Evolutionary conservation across 148 eudicot genomes (phyloP).

Genomic region (Euryodendron excelsum): DNA sequence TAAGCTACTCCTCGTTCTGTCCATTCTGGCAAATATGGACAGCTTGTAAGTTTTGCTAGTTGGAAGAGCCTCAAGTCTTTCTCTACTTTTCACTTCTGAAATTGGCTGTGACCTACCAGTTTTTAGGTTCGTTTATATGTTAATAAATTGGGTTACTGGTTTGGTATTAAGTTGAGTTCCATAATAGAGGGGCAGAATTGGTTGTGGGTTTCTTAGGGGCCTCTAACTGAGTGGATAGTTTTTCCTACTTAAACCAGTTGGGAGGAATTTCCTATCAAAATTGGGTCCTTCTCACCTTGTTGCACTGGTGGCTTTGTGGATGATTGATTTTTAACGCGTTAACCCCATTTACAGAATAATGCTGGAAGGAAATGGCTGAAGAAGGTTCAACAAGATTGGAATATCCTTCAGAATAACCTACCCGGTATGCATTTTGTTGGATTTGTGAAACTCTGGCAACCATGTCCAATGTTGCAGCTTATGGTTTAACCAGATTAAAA

Average conservation of each 20-base stretch:
- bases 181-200: background rate
- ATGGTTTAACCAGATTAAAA: background rate
- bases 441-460: background rate
- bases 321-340: background rate
- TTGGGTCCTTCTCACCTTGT: background rate
- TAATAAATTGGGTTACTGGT: background rate
- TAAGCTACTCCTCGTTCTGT: background rate
- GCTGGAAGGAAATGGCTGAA: slow-evolving; percentile 90
- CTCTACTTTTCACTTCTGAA: background rate
- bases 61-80: background rate
- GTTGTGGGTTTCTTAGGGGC: background rate
- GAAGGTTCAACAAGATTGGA: slow-evolving; percentile 95
- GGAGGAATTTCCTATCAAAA: background rate
- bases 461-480: background rate
- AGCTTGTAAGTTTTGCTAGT: background rate
- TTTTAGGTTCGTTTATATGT: background rate
- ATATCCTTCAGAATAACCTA: slow-evolving; percentile 84
- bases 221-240: background rate
- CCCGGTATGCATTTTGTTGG: slow-evolving; percentile 52
- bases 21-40: background rate
- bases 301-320: background rate
- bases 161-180: background rate
- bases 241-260: background rate
- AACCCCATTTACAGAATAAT: slow-evolving; percentile 44
- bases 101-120: background rate